Base-by-base conservation (phyloP, 495 filamentous ascomycete species). In the Cetradonia linearis region DNA sequence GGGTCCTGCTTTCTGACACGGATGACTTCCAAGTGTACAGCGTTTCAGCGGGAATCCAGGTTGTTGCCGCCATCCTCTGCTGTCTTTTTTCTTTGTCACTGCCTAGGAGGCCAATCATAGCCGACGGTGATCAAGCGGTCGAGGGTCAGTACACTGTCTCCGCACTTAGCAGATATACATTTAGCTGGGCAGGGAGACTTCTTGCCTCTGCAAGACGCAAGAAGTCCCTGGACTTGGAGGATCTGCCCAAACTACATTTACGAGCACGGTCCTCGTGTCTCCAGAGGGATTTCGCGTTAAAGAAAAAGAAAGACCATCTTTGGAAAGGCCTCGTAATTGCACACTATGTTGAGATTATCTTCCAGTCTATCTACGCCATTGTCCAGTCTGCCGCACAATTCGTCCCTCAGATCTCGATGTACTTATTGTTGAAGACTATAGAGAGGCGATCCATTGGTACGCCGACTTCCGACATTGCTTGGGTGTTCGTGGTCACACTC, bases 81-180 rank as follows among this genome's bases (percentile, higher is more conserved):
- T 73, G 66, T 28, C 7, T 73, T 1, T 64, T 65, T 49, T 74
- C 63, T 56, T 50, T 72, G 6, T 62, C 74, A 20, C 67, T 91
- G 14, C 87, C 86, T 10, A 79, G 88, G 40, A 77, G 87, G 20
- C 87, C 88, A 10, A 76, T 83, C 53, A 81, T 93, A 46, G 76
- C 74, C 55, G 65, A 77, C 25, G 65, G 76, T 36, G 85, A 80
- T 33, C 69, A 78, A 46, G 63, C 73, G 11, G 84, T 93, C 11
- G 88, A 91, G 67, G 70, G 76, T 36, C 77, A 86, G 69, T 75
- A 73, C 49, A 86, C 84, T 0, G 77, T 72, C 11, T 84, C 84
- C 5, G 77, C 82, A 0, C 70, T 83, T 47, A 76, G 72, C 46
- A 81, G 83, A 33, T 85, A 81, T 66, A 87, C 76, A 9, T 91